Conservation (phyloP, 2,329 filamentous ascomycete species). For the Sclerotinia nivalis region DNA sequence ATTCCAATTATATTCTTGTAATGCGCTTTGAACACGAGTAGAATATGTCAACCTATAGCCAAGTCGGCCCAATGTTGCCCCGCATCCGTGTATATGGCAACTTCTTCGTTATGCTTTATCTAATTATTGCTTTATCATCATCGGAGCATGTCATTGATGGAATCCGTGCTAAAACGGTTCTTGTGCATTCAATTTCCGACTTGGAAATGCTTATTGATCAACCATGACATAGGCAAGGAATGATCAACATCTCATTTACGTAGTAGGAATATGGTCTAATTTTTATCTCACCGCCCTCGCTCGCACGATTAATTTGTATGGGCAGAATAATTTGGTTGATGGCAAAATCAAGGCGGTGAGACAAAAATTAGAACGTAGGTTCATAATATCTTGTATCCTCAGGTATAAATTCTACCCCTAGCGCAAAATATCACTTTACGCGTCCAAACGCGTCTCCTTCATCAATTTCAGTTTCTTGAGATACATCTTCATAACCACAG, state of each 20-base stretch:
- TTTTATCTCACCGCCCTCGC: no score
- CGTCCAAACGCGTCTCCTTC: constrained; percentile 18
- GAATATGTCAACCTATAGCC: neutral
- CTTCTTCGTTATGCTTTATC: neutral
- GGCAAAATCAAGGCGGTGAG: no score
- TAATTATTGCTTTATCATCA: no score
- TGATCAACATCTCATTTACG: no score
- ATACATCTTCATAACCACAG: neutral
- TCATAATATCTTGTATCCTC: neutral
- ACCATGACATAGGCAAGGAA: neutral
- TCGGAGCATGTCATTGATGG: neutral
- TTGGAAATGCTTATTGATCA: neutral
- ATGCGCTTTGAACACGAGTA: neutral
- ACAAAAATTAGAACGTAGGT: no score
- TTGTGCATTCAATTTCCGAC: neutral
- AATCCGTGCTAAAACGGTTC: neutral
- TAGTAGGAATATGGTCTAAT: no score
- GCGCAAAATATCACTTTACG: constrained; percentile 16
- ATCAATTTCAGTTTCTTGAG: neutral
- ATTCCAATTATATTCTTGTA: neutral
- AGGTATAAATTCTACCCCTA: neutral
- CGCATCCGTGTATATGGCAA: neutral
- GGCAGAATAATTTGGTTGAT: no score
- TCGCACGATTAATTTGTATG: no score
- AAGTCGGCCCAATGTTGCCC: neutral